These are phyloP conservation scores for Salicornia ramosissima DNA, from an alignment of 148 eudicot genomes.

Conservation along the genomic window DNA sequence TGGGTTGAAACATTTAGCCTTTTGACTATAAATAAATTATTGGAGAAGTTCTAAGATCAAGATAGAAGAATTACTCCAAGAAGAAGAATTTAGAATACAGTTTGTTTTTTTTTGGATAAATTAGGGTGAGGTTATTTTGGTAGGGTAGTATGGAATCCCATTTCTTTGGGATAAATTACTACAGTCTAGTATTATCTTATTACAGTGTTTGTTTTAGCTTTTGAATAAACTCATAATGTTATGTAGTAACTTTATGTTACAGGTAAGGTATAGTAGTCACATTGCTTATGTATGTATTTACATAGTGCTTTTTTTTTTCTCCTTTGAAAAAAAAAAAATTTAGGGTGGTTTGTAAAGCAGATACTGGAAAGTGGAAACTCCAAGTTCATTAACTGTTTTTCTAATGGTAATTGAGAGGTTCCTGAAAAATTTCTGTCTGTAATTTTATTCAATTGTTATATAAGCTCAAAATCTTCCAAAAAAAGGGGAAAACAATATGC, in stretches of 20 bases:
- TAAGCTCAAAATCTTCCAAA: background rate
- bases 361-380: background rate
- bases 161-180: constrained; percentile 8
- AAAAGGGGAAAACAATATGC: too few relatives aligned
- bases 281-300: constrained; percentile 10
- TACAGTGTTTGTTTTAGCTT: constrained; percentile 10
- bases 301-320: background rate
- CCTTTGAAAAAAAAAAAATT: too few relatives aligned
- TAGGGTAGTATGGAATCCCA: constrained; percentile 6
- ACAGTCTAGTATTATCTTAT: background rate
- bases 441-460: background rate
- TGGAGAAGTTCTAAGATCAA: constrained; percentile 14
- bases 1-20: constrained; percentile 1
- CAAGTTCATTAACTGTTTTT: background rate
- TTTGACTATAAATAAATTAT: constrained; percentile 21
- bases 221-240: constrained; percentile 14
- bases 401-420: background rate
- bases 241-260: constrained; percentile 17
- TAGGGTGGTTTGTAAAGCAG: constrained; percentile 7
- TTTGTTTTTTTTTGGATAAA: constrained; percentile 17
- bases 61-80: constrained; percentile 9
- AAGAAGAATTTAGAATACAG: constrained; percentile 4
- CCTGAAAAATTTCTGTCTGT: background rate
- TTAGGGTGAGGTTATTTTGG: background rate
- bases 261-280: constrained; percentile 17